These are phyloP conservation scores for Thuja plicata DNA, from an alignment of 83 land plant species.

Conservation along the genomic window DNA sequence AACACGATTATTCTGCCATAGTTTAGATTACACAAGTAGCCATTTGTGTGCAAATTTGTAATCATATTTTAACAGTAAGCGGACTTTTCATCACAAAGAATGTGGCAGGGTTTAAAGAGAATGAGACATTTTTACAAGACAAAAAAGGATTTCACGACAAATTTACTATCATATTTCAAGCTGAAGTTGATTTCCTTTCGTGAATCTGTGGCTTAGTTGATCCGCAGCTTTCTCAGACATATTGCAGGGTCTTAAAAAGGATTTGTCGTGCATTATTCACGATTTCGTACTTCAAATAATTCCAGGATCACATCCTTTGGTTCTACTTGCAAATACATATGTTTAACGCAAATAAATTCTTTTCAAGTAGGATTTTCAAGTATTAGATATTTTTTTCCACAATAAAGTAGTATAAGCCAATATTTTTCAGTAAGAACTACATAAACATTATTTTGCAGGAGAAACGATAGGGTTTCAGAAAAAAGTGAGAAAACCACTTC, in stretches of 20 bases:
- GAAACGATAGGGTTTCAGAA: neutral
- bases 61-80: too few relatives aligned
- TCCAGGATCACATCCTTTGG: neutral
- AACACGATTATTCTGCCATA: neutral
- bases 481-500: neutral
- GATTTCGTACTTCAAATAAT: neutral
- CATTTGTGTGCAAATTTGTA: too few relatives aligned
- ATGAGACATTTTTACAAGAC: neutral
- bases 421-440: neutral
- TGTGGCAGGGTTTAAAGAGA: too few relatives aligned
- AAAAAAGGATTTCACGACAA: neutral
- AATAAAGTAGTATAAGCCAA: neutral
- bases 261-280: neutral
- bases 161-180: neutral
- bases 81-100: too few relatives aligned
- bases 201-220: neutral
- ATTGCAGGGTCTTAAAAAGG: neutral
- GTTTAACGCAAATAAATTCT: neutral
- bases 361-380: neutral
- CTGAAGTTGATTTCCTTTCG: neutral
- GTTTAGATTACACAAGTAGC: neutral
- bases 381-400: neutral
- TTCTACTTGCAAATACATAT: neutral
- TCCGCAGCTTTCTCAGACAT: neutral
- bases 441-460: neutral